A percentile compares a stretch with the other conserved stretches of the same genome.
Evolutionary conservation across 2,329 filamentous ascomycete species (phyloP).

Genomic region (Nemania sp.): DNA sequence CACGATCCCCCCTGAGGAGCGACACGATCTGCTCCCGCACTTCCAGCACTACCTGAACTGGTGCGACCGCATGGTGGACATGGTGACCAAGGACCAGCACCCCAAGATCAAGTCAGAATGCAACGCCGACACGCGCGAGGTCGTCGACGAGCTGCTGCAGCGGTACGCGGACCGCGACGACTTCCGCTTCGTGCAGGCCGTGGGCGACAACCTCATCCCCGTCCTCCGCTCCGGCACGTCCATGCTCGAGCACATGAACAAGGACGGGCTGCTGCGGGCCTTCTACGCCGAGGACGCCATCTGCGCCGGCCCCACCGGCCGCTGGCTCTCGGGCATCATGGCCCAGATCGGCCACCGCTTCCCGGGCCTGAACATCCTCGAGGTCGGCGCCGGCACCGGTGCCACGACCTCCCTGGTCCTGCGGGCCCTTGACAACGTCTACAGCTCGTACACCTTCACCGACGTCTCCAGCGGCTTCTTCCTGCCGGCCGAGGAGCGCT

Average conservation of each 20-base stretch:
- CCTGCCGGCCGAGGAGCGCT: not conserved
- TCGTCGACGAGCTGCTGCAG: not conserved
- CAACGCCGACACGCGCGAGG: not conserved
- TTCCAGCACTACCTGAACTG: conserved; percentile 1
- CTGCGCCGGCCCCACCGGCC: not conserved
- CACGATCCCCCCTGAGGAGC: not conserved
- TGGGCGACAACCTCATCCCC: conserved; percentile 42
- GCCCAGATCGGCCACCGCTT: conserved; percentile 45
- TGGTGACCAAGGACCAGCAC: not conserved
- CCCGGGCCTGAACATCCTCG: no score
- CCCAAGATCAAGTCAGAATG: not conserved
- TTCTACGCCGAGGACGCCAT: conserved; percentile 39
- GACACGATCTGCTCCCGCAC: not conserved
- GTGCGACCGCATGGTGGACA: conserved; percentile 3
- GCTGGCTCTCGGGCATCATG: conserved; percentile 33
- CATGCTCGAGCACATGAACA: conserved; percentile 45
- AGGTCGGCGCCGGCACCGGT: conserved; percentile 23
- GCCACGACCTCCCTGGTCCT: conserved; percentile 6
- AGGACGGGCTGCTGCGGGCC: conserved; percentile 42
- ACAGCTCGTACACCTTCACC: conserved; percentile 15
- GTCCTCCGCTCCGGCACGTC: conserved; percentile 42
- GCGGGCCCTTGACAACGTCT: not conserved
- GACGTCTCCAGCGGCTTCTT: conserved; percentile 16
- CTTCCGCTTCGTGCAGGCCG: conserved; percentile 37
- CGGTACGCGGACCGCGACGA: conserved; percentile 18